These are phyloP conservation scores for Pholiota conissans DNA, from an alignment of 768 basidiomycete species.

Conservation along the genomic window DNA sequence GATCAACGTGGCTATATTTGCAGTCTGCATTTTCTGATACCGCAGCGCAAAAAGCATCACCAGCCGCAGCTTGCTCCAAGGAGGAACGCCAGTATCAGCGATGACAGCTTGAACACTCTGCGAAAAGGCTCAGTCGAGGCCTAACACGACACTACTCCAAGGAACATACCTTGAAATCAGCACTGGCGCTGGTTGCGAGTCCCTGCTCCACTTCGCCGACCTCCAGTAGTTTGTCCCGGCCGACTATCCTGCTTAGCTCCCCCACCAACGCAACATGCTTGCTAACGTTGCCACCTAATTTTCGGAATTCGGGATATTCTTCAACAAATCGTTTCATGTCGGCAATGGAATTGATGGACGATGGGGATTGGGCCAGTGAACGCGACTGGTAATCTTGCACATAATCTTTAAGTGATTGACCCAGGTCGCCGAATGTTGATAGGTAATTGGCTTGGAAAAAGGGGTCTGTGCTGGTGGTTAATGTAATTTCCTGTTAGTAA, in stretches of 20 bases:
- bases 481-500: slow-evolving; percentile 77
- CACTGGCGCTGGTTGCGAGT: slow-evolving; percentile 86
- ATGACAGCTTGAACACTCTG: slow-evolving; percentile 85
- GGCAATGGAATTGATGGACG: slow-evolving; percentile 86
- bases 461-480: slow-evolving; percentile 87
- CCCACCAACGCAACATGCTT: slow-evolving; percentile 98
- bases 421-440: slow-evolving; percentile 95
- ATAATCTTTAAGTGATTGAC: slow-evolving; percentile 86
- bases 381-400: slow-evolving; percentile 91
- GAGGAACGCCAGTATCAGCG: slow-evolving; percentile 61
- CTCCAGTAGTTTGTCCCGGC: slow-evolving; percentile 80
- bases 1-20: slow-evolving; percentile 79
- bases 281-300: slow-evolving; percentile 96
- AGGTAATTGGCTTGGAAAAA: slow-evolving; percentile 92
- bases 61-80: slow-evolving; percentile 84
- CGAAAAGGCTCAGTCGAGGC: background rate
- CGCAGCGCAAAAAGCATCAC: slow-evolving; percentile 92
- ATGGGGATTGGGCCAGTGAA: slow-evolving; percentile 72
- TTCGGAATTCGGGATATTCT: slow-evolving; percentile 96
- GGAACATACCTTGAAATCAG: slow-evolving; percentile 73
- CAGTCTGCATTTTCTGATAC: slow-evolving; percentile 87
- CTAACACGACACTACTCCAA: too few relatives aligned
- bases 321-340: slow-evolving; percentile 99
- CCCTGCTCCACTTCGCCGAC: slow-evolving; percentile 97
- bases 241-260: slow-evolving; percentile 90